Base-by-base conservation (phyloP, 148 eudicot genomes). In the Arctostaphylos glauca region DNA sequence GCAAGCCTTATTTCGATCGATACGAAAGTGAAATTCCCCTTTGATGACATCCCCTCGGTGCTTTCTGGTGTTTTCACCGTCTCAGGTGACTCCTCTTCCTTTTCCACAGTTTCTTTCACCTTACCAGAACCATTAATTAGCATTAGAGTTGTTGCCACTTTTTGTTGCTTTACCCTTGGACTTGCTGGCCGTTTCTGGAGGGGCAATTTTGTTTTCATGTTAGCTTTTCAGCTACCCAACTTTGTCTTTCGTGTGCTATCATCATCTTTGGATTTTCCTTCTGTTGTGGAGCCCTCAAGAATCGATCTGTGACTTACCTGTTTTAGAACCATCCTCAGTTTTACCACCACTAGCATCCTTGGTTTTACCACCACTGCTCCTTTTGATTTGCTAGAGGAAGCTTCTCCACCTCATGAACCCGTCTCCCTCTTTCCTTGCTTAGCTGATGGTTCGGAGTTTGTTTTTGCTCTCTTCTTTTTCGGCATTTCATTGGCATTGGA, bases 301-400 rank as follows among this genome's bases (percentile, higher is more conserved):
- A 19, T 38, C 66, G 86, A 76, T 81, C 76, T 80, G 18, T 59
- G 70, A 47, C 50, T 31, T 73, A 44, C 43, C 50, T 80, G 12
- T 68, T 41, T 52, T 52, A 41, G 83, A 75, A n/a, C 55, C 47
- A 47, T 49, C 83, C 76, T 80, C 66, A 44, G 43, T 14, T 67
- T 83, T 77, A 46, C 68, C 68, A 7, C 46, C 62, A 56, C 54
- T 71, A 48, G 66, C 86, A 70, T 80, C 83, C 12, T 56, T 49
- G 10, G 88, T 80, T 82, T 87, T 90, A 50, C 78, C 78, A 16
- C 85, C 89, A 49, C 81, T 49, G 83, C 21, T 55, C 84, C 86
- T 87, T 90, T 91, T 54, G 82, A 80, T 83, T 90, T 94, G 86
- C 94, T 89, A 80, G 92, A 88, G 46, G 90, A 86, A 70, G 48